Percentiles rank a stretch among this genome's conserved stretches.
Conservation (phyloP, 495 filamentous ascomycete species). For the Alectoria sarmentosa region DNA sequence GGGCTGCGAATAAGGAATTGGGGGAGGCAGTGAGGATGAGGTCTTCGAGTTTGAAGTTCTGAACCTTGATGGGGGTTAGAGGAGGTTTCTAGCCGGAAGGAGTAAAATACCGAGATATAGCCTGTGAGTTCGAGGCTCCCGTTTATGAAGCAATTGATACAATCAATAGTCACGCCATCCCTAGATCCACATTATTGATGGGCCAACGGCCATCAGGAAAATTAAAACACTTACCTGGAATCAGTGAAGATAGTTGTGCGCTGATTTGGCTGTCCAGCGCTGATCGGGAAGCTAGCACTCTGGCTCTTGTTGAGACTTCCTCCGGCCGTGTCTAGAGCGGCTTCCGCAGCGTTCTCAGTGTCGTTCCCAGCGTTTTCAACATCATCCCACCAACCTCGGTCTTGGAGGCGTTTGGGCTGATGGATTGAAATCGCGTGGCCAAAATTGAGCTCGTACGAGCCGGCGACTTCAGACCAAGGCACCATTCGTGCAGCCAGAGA, state of each 20-base stretch:
- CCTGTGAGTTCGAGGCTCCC: conserved; percentile 30
- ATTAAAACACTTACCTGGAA: conserved; percentile 2
- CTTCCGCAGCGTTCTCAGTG: conserved; percentile 10
- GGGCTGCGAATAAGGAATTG: conserved; percentile 23
- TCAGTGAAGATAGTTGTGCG: conserved; percentile 25
- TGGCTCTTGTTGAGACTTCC: conserved; percentile 19
- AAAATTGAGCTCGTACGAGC: conserved; percentile 32
- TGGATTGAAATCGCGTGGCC: conserved; percentile 25
- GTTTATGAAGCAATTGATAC: conserved; percentile 30
- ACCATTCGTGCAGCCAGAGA: conserved; percentile 25
- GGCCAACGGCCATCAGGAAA: too few relatives aligned
- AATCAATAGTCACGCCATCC: conserved; percentile 27
- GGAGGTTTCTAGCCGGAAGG: too few relatives aligned
- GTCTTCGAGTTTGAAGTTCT: conserved; percentile 26
- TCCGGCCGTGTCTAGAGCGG: too few relatives aligned
- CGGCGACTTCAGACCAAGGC: conserved; percentile 31
- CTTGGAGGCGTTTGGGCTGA: background rate
- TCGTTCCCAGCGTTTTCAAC: conserved; percentile 14
- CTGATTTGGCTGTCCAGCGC: conserved; percentile 18
- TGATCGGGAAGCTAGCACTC: conserved; percentile 21
- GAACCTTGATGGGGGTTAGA: conserved; percentile 24
- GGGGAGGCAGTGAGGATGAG: conserved; percentile 28
- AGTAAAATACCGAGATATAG: conserved; percentile 24
- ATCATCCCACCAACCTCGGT: conserved; percentile 15
- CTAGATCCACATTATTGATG: background rate